These are phyloP conservation scores for Haplosporangium sp. DNA, from an alignment of 371 early-diverging fungal genomes.

Conservation along the genomic window DNA sequence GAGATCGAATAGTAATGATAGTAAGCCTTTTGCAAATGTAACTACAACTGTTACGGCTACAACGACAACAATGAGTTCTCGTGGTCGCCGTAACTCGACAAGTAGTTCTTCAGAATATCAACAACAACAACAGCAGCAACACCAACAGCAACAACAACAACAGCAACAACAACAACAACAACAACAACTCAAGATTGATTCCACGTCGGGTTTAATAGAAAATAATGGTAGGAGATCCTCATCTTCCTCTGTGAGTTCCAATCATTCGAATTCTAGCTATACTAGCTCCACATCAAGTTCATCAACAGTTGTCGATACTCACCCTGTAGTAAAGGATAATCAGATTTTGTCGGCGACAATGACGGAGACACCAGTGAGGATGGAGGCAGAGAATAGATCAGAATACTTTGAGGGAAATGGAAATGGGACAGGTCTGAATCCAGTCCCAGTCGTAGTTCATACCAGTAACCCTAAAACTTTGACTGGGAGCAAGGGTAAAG, in stretches of 20 bases:
- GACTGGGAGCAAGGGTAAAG: neutral
- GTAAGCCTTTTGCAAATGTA: neutral
- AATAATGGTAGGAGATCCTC: conserved; percentile 7
- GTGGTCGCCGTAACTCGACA: neutral
- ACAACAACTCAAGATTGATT: neutral
- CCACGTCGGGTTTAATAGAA: neutral
- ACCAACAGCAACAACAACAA: no score
- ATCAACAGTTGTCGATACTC: neutral
- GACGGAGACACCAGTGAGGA: no score
- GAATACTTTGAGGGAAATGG: neutral
- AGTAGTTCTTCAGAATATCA: neutral
- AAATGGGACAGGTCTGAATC: neutral
- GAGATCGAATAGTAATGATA: neutral
- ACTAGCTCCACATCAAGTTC: neutral
- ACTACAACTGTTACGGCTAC: no score
- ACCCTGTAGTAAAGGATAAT: neutral
- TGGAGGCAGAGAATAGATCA: no score
- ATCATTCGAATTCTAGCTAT: neutral
- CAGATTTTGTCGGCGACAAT: no score
- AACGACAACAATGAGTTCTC: no score
- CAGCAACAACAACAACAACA: no score
- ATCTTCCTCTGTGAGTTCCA: conserved; percentile 14
- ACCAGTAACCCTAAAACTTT: neutral
- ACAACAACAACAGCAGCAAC: neutral
- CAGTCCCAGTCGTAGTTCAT: conserved; percentile 11